phyloP scores from a whole-genome alignment of 495 filamentous ascomycete species.

The Penicillium paradoxum region DNA sequence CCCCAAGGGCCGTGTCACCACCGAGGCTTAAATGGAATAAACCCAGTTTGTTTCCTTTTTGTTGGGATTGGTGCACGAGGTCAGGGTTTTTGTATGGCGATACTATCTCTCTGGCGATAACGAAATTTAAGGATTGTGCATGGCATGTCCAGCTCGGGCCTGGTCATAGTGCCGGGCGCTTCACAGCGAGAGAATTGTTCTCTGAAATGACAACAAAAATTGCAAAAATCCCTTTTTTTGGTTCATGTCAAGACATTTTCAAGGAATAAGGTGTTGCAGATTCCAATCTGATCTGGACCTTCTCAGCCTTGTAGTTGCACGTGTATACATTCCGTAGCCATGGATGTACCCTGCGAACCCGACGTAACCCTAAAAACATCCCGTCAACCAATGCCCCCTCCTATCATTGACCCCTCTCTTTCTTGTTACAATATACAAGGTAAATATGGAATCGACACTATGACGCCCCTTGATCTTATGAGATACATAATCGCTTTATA shows the following conservation, averaged over 20 bases:
- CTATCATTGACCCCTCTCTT: not conserved
- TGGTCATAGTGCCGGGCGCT: conserved; percentile 26
- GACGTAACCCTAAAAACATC: conserved; percentile 1
- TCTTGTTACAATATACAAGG: not conserved
- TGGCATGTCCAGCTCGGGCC: conserved; percentile 30
- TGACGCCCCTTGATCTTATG: not conserved
- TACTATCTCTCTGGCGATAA: conserved; percentile 32
- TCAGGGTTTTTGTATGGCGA: conserved; percentile 30
- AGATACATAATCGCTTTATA: not conserved
- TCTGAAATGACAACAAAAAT: conserved; percentile 36
- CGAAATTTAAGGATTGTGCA: conserved; percentile 34
- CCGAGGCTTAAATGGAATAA: conserved; percentile 73
- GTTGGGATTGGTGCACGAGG: conserved; percentile 23
- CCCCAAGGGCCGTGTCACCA: conserved; percentile 95
- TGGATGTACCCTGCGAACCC: not conserved
- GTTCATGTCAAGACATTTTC: not conserved
- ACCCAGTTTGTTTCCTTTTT: conserved; percentile 30
- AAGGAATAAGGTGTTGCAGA: not conserved
- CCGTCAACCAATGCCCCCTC: no score
- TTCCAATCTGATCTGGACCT: not conserved
- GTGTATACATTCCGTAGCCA: not conserved
- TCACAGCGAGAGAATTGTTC: conserved; percentile 25
- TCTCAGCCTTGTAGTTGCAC: not conserved
- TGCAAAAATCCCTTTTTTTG: conserved; percentile 20
- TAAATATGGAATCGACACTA: not conserved